These are phyloP conservation scores for Spathaspora sp. DNA, from an alignment of 1,139 yeast species.

Conservation along the genomic window DNA sequence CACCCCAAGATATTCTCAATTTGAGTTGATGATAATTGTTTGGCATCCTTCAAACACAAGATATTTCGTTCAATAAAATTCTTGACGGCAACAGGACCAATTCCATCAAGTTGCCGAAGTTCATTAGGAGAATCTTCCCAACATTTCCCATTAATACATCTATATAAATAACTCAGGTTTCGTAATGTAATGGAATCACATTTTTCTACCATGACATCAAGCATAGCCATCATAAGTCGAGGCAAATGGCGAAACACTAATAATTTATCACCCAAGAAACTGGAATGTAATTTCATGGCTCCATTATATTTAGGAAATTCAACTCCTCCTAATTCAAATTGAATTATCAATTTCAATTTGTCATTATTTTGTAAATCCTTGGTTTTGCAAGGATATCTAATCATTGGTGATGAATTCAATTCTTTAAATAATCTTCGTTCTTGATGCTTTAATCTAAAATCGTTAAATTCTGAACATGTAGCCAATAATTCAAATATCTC, in stretches of 20 bases:
- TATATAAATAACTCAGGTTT: conserved; percentile 30
- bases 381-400: conserved; percentile 28
- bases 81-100: conserved; percentile 39
- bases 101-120: conserved; percentile 43
- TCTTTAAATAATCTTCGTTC: conserved; percentile 44
- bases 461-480: conserved; percentile 37
- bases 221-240: conserved; percentile 40
- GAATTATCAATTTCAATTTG: conserved; percentile 39
- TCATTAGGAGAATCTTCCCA: conserved; percentile 49
- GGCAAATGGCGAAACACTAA: conserved; percentile 37
- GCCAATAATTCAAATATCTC: conserved; percentile 28
- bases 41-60: conserved; percentile 25
- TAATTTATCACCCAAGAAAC: conserved; percentile 42
- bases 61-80: conserved; percentile 35
- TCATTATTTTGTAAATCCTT: conserved; percentile 22
- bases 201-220: conserved; percentile 41
- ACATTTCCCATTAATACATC: conserved; percentile 41
- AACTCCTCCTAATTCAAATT: conserved; percentile 47
- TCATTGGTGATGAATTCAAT: conserved; percentile 34
- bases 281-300: conserved; percentile 32
- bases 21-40: conserved; percentile 23
- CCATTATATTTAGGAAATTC: conserved; percentile 43
- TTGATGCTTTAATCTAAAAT: conserved; percentile 36
- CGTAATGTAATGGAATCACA: conserved; percentile 39
- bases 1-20: conserved; percentile 40